phyloP scores from a whole-genome alignment of 495 filamentous ascomycete species.

The Penicillium riverlandense region DNA sequence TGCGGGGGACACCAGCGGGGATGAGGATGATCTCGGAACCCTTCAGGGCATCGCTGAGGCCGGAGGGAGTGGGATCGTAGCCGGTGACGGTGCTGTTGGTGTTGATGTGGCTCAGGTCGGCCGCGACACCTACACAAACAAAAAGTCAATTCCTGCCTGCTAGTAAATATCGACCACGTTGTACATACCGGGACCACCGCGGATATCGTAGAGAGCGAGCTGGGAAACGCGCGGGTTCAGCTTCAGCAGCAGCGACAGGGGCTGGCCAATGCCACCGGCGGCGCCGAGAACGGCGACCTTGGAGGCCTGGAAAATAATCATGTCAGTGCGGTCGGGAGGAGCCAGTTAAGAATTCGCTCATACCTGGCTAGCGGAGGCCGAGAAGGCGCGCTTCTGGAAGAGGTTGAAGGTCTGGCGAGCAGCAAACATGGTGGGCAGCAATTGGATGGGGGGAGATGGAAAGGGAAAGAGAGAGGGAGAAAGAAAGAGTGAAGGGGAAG shows the following conservation, averaged over 20 bases:
- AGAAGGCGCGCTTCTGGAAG: conserved; percentile 87
- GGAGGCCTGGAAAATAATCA: conserved; percentile 57
- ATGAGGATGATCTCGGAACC: conserved; percentile 92
- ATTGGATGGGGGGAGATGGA: conserved; percentile 1
- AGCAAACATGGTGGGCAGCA: conserved; percentile 57
- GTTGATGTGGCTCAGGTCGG: conserved; percentile 97
- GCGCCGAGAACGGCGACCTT: conserved; percentile 97
- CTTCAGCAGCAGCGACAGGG: conserved; percentile 94
- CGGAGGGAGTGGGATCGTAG: conserved; percentile 69
- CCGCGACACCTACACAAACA: conserved; percentile 72
- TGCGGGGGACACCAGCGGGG: conserved; percentile 95
- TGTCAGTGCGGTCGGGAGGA: conserved; percentile 25
- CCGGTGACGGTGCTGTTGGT: conserved; percentile 93
- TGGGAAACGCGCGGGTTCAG: conserved; percentile 89
- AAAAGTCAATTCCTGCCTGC: not conserved
- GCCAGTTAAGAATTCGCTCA: conserved; percentile 14
- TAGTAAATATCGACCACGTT: not conserved
- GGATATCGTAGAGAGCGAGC: conserved; percentile 96
- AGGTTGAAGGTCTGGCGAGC: conserved; percentile 62
- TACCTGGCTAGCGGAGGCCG: conserved; percentile 85
- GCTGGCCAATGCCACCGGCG: conserved; percentile 96
- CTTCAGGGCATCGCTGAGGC: conserved; percentile 70
- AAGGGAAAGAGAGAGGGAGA: conserved; percentile 1
- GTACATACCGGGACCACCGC: conserved; percentile 77
- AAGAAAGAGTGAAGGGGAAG: conserved; percentile 5